Percentiles rank a stretch among this genome's conserved stretches.
Conservation (phyloP, 176 grass and related monocot species). For the Cenchrus americanus region DNA sequence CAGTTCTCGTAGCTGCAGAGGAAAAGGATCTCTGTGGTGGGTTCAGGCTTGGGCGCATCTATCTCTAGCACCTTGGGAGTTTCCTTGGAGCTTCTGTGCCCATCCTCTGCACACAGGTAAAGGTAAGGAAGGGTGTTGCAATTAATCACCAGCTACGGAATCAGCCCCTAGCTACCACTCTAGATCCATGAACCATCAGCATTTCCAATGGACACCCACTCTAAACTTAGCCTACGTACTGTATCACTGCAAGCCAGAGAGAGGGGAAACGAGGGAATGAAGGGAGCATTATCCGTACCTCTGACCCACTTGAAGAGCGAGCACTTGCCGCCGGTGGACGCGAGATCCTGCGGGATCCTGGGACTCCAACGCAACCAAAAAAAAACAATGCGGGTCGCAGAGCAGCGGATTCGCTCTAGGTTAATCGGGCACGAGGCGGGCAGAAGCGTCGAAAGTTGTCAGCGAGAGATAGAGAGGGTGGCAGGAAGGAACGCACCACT, state of each 20-base stretch:
- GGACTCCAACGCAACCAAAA: not conserved
- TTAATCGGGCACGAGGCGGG: not conserved
- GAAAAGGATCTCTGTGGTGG: constrained; percentile 75
- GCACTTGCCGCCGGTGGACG: constrained; percentile 59
- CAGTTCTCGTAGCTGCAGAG: constrained; percentile 84
- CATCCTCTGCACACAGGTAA: constrained; percentile 55
- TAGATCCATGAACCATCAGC: not conserved
- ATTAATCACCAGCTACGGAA: not conserved
- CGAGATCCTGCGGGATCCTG: constrained; percentile 85
- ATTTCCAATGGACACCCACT: not conserved
- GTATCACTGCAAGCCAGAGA: not conserved
- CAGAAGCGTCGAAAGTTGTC: not conserved
- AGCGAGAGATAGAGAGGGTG: not conserved
- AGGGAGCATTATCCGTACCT: constrained; percentile 45
- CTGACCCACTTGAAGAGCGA: constrained; percentile 84
- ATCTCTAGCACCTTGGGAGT: constrained; percentile 22
- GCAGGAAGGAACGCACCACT: constrained; percentile 52
- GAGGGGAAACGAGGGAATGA: not conserved
- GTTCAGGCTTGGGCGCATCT: constrained; percentile 58
- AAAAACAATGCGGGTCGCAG: not conserved
- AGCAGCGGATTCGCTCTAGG: not conserved
- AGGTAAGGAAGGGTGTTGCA: not conserved
- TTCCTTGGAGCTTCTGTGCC: constrained; percentile 51
- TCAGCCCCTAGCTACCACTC: not conserved
- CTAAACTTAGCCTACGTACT: not conserved